Conservation (phyloP, 2,329 filamentous ascomycete genomes). For the Colletotrichum euphorbiae region DNA sequence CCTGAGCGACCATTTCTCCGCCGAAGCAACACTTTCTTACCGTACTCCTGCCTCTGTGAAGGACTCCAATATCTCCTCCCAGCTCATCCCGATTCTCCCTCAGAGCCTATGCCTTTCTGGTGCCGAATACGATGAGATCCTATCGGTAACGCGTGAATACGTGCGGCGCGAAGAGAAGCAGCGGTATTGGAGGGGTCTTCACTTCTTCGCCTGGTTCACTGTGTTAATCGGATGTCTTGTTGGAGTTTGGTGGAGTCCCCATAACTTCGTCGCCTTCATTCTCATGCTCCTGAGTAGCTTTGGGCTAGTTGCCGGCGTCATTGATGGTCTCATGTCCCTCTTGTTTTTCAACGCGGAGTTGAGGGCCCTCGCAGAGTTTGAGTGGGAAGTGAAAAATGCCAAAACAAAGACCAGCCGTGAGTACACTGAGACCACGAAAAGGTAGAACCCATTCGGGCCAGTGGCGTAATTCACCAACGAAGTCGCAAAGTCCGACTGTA, state of each 20-base stretch:
- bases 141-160: conserved; percentile 77
- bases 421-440: not conserved
- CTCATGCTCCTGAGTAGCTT: conserved; percentile 85
- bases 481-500: too few relatives aligned
- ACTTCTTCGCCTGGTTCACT: conserved; percentile 77
- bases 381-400: conserved; percentile 88
- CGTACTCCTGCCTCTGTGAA: conserved; percentile 49
- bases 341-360: conserved; percentile 90
- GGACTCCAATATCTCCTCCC: conserved; percentile 38
- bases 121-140: conserved; percentile 71
- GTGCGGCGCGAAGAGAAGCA: conserved; percentile 77
- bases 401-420: conserved; percentile 48
- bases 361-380: conserved; percentile 86
- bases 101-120: conserved; percentile 42
- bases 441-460: not conserved
- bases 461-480: not conserved
- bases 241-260: conserved; percentile 86
- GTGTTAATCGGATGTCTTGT: conserved; percentile 80
- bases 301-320: conserved; percentile 77
- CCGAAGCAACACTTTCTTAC: conserved; percentile 79
- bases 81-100: conserved; percentile 47
- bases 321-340: conserved; percentile 88
- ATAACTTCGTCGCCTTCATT: conserved; percentile 82
- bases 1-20: conserved; percentile 93
- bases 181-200: conserved; percentile 75